Conservation (phyloP, 768 basidiomycete species). For the Lentinula sp. region DNA sequence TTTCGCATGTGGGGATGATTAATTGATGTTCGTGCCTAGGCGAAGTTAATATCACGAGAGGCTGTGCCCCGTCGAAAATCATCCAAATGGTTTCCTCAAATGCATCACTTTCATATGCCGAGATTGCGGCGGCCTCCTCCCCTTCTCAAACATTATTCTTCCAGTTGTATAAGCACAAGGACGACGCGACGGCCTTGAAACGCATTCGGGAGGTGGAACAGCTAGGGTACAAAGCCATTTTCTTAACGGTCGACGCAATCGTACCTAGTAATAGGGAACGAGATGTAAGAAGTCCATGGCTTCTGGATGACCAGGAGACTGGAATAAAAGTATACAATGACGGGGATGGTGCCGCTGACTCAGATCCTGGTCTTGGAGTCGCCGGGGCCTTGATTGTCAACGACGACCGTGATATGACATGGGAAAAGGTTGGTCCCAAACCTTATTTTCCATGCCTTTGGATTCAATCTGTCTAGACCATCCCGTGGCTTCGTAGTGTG, state of each 20-base stretch:
- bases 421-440: slow-evolving; percentile 38
- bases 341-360: slow-evolving; percentile 16
- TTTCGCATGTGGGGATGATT: no score
- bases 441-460: background rate
- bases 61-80: slow-evolving; percentile 59
- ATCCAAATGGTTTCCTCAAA: slow-evolving; percentile 86
- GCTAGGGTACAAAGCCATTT: slow-evolving; percentile 82
- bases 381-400: slow-evolving; percentile 64
- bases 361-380: slow-evolving; percentile 45
- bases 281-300: slow-evolving; percentile 59
- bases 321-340: slow-evolving; percentile 20
- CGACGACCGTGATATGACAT: slow-evolving; percentile 74
- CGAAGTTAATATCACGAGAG: slow-evolving; percentile 77
- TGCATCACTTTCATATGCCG: slow-evolving; percentile 60
- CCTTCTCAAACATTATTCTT: slow-evolving; percentile 67
- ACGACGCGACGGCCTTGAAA: slow-evolving; percentile 60
- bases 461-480: slow-evolving; percentile 28
- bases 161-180: slow-evolving; percentile 80
- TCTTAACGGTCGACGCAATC: slow-evolving; percentile 89
- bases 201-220: slow-evolving; percentile 69
- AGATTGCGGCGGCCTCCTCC: slow-evolving; percentile 56
- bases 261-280: slow-evolving; percentile 76
- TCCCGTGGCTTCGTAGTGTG: slow-evolving; percentile 67
- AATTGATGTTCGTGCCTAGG: slow-evolving; percentile 30
- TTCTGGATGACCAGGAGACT: slow-evolving; percentile 51